Evolutionary conservation across 2,329 filamentous ascomycete genomes (phyloP), one percentile per base, ranked within the genome.

Genomic region (Xylaria sp.): DNA sequence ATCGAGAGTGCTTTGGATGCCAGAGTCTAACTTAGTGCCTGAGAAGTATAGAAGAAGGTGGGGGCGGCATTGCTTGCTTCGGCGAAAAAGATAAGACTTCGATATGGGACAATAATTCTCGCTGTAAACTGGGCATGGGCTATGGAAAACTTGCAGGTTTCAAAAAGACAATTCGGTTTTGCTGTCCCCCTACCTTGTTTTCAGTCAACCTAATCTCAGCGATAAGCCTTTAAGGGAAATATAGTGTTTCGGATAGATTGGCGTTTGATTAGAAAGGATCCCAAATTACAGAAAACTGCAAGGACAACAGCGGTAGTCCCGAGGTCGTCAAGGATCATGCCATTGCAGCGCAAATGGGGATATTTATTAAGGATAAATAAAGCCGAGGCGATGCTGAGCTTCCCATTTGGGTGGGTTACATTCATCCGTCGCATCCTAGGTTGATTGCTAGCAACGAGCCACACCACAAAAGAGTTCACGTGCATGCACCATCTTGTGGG

Each of bases 1-100:
- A 4, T 92, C 92, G 1, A 88, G 96, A 69, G 86, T 93, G 8
- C 81, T 97, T 55, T 98, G 93, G 93, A 78, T 97, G 42, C 96
- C 96, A 2, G 86, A 93, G 72, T 81, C 89, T 69, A 81, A 85
- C 0, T 81, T 93, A 47, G 82, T 97, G 14, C 94, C 94, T 0
- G 85, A 89, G 50, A 85, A 85, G 67, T 90, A 89, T 71, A 88
- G 85, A 73, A 88, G 95, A 65, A 90, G 89, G 79, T 98, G 94
- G 93, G 96, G 94, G 19, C 85, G 89, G 61, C 97, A 98, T 79
- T 99, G 96, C 79, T 83, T 99, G 61, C 81, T 98, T 71, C 87
- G 87, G 75, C 87, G 88, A 72, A 88, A 83, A 75, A 77, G 72
- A 66, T 73, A 72, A 27, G 51, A 32, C 14, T 56, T 55, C 59